These are phyloP conservation scores for Scutellaria minor DNA, from an alignment of 257 asterid genomes.

Conservation along the genomic window DNA sequence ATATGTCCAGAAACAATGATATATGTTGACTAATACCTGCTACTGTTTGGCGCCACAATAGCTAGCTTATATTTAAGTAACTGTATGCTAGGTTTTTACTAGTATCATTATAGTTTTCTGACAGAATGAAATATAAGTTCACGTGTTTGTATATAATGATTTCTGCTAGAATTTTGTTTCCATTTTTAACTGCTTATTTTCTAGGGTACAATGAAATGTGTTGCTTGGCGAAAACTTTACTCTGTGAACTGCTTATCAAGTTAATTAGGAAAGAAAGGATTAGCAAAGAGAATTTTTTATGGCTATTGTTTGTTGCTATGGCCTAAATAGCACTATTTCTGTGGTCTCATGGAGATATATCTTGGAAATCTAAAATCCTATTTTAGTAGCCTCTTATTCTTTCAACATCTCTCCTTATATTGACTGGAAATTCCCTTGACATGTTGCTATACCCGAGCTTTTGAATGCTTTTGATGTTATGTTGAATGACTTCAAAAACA, in stretches of 20 bases:
- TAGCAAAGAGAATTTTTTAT: not conserved
- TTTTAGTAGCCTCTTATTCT: not conserved
- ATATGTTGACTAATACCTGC: not conserved
- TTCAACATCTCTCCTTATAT: slow-evolving; percentile 3
- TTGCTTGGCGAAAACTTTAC: slow-evolving; percentile 24
- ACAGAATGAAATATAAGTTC: slow-evolving; percentile 1
- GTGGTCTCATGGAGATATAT: not conserved
- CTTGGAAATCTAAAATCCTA: slow-evolving; percentile 2
- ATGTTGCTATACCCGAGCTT: slow-evolving; percentile 10
- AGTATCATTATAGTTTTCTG: slow-evolving; percentile 12
- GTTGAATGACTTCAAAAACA: slow-evolving; percentile 25
- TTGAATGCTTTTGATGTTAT: not conserved
- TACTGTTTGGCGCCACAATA: not conserved
- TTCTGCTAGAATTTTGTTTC: not conserved
- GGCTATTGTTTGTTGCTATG: not conserved
- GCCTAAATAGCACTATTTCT: not conserved
- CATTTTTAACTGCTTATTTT: slow-evolving; percentile 10
- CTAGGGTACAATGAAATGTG: slow-evolving; percentile 15
- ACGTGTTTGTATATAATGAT: not conserved
- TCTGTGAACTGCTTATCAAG: slow-evolving; percentile 21
- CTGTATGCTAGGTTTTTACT: slow-evolving; percentile 14
- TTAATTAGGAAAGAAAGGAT: not conserved
- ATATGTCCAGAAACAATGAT: slow-evolving; percentile 13
- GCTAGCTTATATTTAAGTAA: slow-evolving; percentile 15
- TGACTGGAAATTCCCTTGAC: not conserved